These are phyloP conservation scores for Saccharomycopsis olivae DNA, from an alignment of 805 yeast species.

Conservation along the genomic window DNA sequence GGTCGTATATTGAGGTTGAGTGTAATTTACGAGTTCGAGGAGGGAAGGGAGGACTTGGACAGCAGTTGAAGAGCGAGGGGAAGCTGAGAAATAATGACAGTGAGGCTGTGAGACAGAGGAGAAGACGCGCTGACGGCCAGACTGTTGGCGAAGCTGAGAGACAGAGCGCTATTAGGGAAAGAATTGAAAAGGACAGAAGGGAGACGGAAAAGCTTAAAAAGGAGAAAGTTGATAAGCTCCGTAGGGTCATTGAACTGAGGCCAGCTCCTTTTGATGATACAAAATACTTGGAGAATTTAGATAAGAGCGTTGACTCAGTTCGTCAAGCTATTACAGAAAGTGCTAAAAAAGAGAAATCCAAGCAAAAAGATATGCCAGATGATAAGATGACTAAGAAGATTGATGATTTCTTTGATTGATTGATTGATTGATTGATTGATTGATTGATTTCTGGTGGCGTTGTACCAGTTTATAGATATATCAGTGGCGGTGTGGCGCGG, in stretches of 20 bases:
- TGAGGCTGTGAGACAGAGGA: conserved; percentile 24
- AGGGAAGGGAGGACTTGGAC: conserved; percentile 45
- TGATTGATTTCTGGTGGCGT: no score
- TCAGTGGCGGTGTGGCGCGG: no score
- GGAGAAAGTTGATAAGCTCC: conserved; percentile 29
- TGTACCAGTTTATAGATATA: no score
- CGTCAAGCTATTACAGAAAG: no score
- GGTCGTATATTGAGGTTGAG: not conserved
- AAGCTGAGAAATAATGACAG: conserved; percentile 24
- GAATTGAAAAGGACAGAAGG: conserved; percentile 24
- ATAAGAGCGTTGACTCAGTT: conserved; percentile 27
- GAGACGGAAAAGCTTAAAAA: conserved; percentile 18
- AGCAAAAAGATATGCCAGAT: no score
- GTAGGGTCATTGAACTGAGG: conserved; percentile 25
- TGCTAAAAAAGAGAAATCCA: no score
- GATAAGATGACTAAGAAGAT: no score
- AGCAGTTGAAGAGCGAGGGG: conserved; percentile 31
- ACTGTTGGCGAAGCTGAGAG: conserved; percentile 27
- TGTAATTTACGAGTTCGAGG: conserved; percentile 28
- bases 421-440: no score
- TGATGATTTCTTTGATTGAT: no score
- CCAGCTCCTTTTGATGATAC: conserved; percentile 27
- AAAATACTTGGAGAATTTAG: conserved; percentile 29
- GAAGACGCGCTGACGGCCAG: conserved; percentile 32
- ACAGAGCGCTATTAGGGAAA: no score